A percentile compares a stretch with the other conserved stretches of the same genome.
phyloP scores from a whole-genome alignment of 768 basidiomycete species.

The Lanmaoa pseudosensibilis region DNA sequence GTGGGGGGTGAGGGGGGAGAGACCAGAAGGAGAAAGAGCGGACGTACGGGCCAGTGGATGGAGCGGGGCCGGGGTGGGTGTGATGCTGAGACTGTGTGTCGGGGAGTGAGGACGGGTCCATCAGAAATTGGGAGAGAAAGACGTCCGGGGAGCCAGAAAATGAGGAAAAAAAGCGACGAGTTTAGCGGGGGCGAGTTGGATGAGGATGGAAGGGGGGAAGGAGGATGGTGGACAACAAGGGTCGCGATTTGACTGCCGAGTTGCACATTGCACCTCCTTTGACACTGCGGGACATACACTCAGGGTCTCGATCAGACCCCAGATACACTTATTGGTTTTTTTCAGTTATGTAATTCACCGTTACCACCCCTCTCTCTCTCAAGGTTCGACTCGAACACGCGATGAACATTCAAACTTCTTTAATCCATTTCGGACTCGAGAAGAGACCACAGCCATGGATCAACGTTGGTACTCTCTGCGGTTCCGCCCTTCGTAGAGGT shows the following conservation, averaged over 20 bases:
- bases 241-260: conserved; percentile 13
- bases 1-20: conserved; percentile 10
- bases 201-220: neutral
- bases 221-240: neutral
- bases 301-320: conserved; percentile 27
- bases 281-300: conserved; percentile 10
- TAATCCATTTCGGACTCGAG: conserved; percentile 9
- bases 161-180: neutral
- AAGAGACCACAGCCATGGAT: conserved; percentile 13
- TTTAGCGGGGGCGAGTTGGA: neutral
- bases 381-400: conserved; percentile 6
- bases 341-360: conserved; percentile 10
- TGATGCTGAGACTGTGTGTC: conserved; percentile 20
- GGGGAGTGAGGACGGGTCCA: conserved; percentile 21
- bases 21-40: conserved; percentile 4
- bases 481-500: conserved; percentile 5
- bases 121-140: neutral
- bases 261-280: conserved; percentile 21
- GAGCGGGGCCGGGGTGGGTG: conserved; percentile 14
- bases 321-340: conserved; percentile 1
- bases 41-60: conserved; percentile 35
- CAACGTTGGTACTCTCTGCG: conserved; percentile 13
- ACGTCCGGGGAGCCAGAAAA: neutral
- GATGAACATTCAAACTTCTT: neutral
- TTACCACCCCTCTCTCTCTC: neutral